Evolutionary conservation across 805 yeast species (phyloP).

Genomic region (Kodamaea kakaduensis): DNA sequence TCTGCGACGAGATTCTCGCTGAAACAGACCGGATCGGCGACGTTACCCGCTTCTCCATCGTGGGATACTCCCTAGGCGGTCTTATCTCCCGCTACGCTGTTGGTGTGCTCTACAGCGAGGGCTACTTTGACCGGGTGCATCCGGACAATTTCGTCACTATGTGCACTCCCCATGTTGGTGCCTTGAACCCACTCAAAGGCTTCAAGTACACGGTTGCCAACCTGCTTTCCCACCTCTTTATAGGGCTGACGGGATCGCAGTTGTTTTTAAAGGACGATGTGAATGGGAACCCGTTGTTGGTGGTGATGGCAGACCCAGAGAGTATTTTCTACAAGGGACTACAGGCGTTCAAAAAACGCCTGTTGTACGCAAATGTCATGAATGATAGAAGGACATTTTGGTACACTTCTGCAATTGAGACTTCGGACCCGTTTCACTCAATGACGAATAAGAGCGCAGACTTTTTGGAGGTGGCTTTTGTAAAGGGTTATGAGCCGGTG

Average conservation of each 20-base stretch:
- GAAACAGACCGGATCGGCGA: constrained; percentile 17
- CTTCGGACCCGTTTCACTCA: constrained; percentile 57
- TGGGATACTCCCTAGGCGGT: constrained; percentile 92
- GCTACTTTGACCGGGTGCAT: constrained; percentile 47
- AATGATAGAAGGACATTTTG: constrained; percentile 80
- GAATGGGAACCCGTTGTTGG: constrained; percentile 48
- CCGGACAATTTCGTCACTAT: constrained; percentile 56
- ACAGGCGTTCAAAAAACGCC: constrained; percentile 45
- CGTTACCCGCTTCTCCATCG: constrained; percentile 67
- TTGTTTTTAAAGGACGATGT: constrained; percentile 53
- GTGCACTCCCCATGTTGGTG: constrained; percentile 66
- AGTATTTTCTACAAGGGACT: constrained; percentile 61
- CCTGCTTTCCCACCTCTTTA: constrained; percentile 54
- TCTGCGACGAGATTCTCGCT: constrained; percentile 57
- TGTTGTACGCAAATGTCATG: constrained; percentile 70
- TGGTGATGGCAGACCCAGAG: constrained; percentile 59
- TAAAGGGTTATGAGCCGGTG: constrained; percentile 54
- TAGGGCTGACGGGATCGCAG: constrained; percentile 73
- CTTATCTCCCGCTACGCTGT: constrained; percentile 74
- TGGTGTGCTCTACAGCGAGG: constrained; percentile 59
- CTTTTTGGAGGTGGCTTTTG: constrained; percentile 39
- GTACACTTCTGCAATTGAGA: constrained; percentile 75
- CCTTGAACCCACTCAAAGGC: constrained; percentile 42
- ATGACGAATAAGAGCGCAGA: constrained; percentile 38
- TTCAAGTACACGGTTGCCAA: constrained; percentile 51